Conservation (phyloP, 2,329 filamentous ascomycete genomes). For the Claviceps monticola region DNA sequence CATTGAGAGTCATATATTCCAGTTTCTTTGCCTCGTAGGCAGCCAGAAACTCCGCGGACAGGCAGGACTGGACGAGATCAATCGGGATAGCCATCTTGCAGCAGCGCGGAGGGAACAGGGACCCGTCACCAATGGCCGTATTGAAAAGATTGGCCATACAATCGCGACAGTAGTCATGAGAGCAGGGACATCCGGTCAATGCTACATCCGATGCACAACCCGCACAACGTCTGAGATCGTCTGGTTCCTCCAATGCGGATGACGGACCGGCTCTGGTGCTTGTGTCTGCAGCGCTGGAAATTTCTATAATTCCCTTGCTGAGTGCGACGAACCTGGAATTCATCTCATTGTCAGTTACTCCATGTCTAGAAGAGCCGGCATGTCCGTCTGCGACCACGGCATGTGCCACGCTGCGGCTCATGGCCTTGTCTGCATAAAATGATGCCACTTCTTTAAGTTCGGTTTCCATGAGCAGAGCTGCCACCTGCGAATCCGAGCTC, state of each 20-base stretch:
- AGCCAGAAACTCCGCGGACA: slow-evolving; percentile 20
- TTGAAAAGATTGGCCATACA: slow-evolving; percentile 35
- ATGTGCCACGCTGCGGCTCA: slow-evolving; percentile 10
- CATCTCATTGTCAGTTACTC: no score
- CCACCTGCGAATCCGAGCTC: slow-evolving; percentile 4
- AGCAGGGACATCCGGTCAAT: slow-evolving; percentile 4
- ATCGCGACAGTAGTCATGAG: slow-evolving; percentile 35
- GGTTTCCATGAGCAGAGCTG: slow-evolving; percentile 5
- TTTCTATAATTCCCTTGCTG: not conserved
- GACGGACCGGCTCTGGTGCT: no score
- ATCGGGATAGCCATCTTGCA: slow-evolving; percentile 30
- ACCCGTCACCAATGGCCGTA: slow-evolving; percentile 30
- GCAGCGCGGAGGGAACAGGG: slow-evolving; percentile 41
- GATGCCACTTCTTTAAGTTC: slow-evolving; percentile 6
- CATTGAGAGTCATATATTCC: slow-evolving; percentile 33
- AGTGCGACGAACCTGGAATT: no score
- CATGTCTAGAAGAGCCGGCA: no score
- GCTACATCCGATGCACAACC: not conserved
- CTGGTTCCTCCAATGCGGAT: no score
- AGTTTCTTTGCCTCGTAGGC: slow-evolving; percentile 29
- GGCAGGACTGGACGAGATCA: slow-evolving; percentile 17
- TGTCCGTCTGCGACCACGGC: slow-evolving; percentile 6
- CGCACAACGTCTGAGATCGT: not conserved
- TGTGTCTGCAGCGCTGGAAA: no score
- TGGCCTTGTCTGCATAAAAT: slow-evolving; percentile 5